Conservation (phyloP, 805 yeast genomes). For the Hanseniaspora opuntiae region DNA sequence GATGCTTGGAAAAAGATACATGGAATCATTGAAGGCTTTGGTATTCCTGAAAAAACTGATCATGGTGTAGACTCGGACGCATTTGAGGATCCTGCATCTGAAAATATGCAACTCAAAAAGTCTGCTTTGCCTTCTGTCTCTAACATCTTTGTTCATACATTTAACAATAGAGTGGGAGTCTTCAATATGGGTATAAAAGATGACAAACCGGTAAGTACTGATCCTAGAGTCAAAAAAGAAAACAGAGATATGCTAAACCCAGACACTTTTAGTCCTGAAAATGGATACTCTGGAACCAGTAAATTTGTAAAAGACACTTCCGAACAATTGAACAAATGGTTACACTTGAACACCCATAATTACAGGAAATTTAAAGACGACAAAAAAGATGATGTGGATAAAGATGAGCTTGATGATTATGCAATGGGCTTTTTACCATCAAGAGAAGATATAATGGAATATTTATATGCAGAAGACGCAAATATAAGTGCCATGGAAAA, state of each 20-base stretch:
- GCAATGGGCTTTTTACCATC: constrained; percentile 37
- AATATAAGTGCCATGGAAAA: constrained; percentile 40
- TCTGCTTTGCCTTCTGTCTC: constrained; percentile 7
- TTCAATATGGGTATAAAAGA: constrained; percentile 79
- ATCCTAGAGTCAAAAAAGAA: constrained; percentile 56
- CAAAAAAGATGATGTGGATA: constrained; percentile 18
- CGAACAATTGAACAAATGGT: constrained; percentile 42
- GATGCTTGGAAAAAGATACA: constrained; percentile 35
- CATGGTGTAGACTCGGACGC: constrained; percentile 21
- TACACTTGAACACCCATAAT: constrained; percentile 31
- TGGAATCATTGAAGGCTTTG: constrained; percentile 22
- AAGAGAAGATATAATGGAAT: constrained; percentile 41
- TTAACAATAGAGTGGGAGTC: constrained; percentile 78
- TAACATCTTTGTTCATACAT: constrained; percentile 34
- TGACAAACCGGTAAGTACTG: constrained; percentile 65
- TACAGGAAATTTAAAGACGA: constrained; percentile 24
- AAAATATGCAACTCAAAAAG: background rate
- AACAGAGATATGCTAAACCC: constrained; percentile 70
- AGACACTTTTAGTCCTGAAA: constrained; percentile 44
- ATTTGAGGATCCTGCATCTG: constrained; percentile 8
- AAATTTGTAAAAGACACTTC: constrained; percentile 42
- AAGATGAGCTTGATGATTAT: constrained; percentile 10
- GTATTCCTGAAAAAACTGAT: constrained; percentile 6
- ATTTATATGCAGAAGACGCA: constrained; percentile 36
- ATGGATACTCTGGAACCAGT: constrained; percentile 34